Evolutionary conservation across 1,284 basidiomycete species (phyloP).

Genomic region (Cyathus pygmaeus): DNA sequence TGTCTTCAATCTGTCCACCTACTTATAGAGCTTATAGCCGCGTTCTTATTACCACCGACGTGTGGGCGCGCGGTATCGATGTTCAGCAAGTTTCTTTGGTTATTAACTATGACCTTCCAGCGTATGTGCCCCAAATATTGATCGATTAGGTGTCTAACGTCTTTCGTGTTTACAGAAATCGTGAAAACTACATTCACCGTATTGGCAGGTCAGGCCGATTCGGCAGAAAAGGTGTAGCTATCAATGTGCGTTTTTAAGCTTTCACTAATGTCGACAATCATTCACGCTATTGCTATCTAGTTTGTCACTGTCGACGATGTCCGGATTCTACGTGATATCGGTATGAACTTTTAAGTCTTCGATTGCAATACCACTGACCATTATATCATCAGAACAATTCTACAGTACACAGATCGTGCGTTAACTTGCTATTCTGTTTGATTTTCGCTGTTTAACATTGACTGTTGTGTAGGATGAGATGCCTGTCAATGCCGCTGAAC

Average conservation of each 20-base stretch:
- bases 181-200: conserved; percentile 99
- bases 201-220: conserved; percentile 97
- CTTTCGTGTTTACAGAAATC: conserved; percentile 65
- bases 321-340: conserved; percentile 90
- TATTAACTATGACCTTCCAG: conserved; percentile 97
- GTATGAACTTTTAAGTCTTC: conserved; percentile 53
- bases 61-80: conserved; percentile 99
- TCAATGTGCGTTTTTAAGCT: conserved; percentile 69
- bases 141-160: conserved; percentile 15
- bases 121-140: conserved; percentile 60
- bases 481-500: conserved; percentile 91
- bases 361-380: conserved; percentile 2
- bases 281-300: conserved; percentile 49
- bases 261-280: conserved; percentile 15
- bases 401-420: conserved; percentile 89
- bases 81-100: conserved; percentile 98
- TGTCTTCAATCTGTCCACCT: neutral
- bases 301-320: conserved; percentile 94
- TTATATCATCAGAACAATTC: conserved; percentile 72
- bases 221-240: conserved; percentile 93
- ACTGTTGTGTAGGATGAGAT: conserved; percentile 80
- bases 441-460: conserved; percentile 17
- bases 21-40: conserved; percentile 60
- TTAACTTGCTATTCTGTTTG: conserved; percentile 18
- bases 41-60: conserved; percentile 96